Percentiles rank a stretch among this genome's conserved stretches.
phyloP scores from a whole-genome alignment of 116 monocot species.

The Thalassia testudinum region DNA sequence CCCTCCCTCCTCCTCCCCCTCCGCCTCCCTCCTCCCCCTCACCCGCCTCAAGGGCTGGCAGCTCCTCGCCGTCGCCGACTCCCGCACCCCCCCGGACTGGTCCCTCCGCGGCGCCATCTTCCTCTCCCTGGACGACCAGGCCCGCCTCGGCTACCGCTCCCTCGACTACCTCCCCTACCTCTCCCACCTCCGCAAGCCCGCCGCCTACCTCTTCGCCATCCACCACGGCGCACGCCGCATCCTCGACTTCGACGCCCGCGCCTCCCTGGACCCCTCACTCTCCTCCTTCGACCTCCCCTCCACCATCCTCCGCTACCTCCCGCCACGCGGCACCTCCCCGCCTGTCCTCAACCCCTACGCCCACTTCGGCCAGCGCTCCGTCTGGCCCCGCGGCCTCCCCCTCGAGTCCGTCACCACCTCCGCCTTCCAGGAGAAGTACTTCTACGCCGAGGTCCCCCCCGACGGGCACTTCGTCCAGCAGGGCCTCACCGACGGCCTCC shows the following conservation, averaged over 20 bases:
- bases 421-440: constrained; percentile 57
- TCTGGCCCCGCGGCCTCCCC: constrained; percentile 94
- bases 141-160: constrained; percentile 38
- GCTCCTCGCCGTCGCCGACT: constrained; percentile 46
- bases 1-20: constrained; percentile 17
- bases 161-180: constrained; percentile 39
- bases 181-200: constrained; percentile 40
- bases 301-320: constrained; percentile 57
- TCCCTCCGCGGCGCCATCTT: constrained; percentile 51
- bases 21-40: constrained; percentile 31
- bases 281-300: not conserved
- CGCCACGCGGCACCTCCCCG: constrained; percentile 57
- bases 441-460: constrained; percentile 79
- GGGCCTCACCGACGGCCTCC: constrained; percentile 83
- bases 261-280: constrained; percentile 29
- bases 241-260: constrained; percentile 70
- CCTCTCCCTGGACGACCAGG: constrained; percentile 50
- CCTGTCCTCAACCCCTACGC: constrained; percentile 84
- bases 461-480: constrained; percentile 94
- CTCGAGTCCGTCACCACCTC: constrained; percentile 53
- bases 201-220: constrained; percentile 70
- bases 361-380: constrained; percentile 89
- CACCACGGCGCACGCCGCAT: constrained; percentile 62
- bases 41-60: constrained; percentile 52
- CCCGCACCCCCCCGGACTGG: constrained; percentile 46